phyloP scores from a whole-genome alignment of 2,329 filamentous ascomycete genomes.

The Cadophora sp. region DNA sequence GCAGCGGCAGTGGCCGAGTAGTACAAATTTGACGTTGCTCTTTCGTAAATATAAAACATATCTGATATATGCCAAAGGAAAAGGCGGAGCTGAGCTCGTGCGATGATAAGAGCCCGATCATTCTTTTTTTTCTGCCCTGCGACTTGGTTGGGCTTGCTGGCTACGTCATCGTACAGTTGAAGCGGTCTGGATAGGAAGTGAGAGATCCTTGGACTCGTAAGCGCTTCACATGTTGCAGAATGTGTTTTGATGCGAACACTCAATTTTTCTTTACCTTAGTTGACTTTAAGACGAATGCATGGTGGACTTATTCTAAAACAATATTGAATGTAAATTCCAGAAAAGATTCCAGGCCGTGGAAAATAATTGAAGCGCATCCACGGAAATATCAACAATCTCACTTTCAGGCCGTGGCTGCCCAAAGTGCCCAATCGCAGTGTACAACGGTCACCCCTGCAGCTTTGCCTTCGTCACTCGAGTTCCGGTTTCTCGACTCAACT shows the following conservation, averaged over 20 bases:
- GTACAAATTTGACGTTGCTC: neutral
- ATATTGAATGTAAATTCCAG: neutral
- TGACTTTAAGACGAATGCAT: neutral
- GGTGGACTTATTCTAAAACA: neutral
- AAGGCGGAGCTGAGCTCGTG: neutral
- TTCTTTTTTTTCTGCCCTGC: slow-evolving; percentile 9
- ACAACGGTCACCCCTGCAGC: slow-evolving; percentile 15
- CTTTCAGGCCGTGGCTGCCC: slow-evolving; percentile 21
- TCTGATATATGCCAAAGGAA: neutral
- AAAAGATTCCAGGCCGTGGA: neutral
- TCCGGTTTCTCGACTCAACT: slow-evolving; percentile 25
- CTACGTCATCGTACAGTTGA: slow-evolving; percentile 29
- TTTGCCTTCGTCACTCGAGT: slow-evolving; percentile 25
- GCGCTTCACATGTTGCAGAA: neutral
- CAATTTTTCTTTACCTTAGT: neutral
- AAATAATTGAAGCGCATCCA: neutral
- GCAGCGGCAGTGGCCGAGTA: slow-evolving; percentile 17
- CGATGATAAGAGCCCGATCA: slow-evolving; percentile 19
- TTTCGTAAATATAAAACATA: neutral
- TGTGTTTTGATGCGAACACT: neutral
- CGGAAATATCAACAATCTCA: slow-evolving; percentile 9
- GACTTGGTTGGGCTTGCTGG: slow-evolving; percentile 13
- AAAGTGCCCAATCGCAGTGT: slow-evolving; percentile 19
- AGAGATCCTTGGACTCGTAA: neutral
- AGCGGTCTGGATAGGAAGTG: slow-evolving; percentile 18